A percentile compares a stretch with the other conserved stretches of the same genome.
These are phyloP conservation scores for Phoma sp. DNA, from an alignment of 2,329 filamentous ascomycete species.

Conservation along the genomic window DNA sequence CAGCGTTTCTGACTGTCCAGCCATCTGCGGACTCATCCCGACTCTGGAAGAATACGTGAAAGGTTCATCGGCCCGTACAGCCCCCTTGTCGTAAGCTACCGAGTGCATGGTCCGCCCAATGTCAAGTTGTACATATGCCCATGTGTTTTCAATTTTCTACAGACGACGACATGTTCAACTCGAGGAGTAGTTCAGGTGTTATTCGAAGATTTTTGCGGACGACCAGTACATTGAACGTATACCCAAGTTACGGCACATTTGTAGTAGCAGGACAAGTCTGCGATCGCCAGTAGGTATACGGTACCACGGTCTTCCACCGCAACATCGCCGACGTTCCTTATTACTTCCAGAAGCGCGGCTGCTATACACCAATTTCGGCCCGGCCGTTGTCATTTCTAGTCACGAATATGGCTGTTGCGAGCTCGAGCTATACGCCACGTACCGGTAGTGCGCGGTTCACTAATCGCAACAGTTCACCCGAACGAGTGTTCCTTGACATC, in stretches of 20 bases:
- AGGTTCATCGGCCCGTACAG: slow-evolving; percentile 2
- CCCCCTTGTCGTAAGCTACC: not conserved
- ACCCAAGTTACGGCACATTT: too few relatives aligned
- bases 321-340: slow-evolving; percentile 8
- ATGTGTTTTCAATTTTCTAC: not conserved
- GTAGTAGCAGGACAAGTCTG: too few relatives aligned
- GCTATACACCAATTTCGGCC: slow-evolving; percentile 1
- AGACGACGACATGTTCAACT: not conserved
- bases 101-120: not conserved
- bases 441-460: not conserved
- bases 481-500: not conserved
- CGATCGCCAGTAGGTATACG: too few relatives aligned
- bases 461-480: not conserved
- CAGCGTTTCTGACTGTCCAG: not conserved
- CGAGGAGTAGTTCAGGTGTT: not conserved
- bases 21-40: not conserved
- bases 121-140: not conserved
- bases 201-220: not conserved
- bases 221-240: too few relatives aligned
- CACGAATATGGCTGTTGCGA: slow-evolving; percentile 1
- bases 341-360: slow-evolving; percentile 7
- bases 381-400: slow-evolving; percentile 1
- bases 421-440: not conserved
- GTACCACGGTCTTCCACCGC: slow-evolving; percentile 1
- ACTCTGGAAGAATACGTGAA: not conserved